Conservation (phyloP, 345 rosid species). For the Anacardium occidentale region DNA sequence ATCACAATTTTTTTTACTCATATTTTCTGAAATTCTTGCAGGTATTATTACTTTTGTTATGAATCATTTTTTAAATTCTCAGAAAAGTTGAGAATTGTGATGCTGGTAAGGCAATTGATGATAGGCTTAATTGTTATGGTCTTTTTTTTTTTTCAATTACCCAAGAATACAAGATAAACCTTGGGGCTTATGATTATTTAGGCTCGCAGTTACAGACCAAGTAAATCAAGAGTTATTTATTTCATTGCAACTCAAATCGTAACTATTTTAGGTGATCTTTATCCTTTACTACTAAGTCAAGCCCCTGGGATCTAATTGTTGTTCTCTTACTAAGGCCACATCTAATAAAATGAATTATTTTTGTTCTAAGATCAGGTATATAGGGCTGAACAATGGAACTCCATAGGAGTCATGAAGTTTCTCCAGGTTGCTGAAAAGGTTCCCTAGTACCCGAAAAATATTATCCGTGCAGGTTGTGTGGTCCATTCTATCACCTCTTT, state of each 20-base stretch:
- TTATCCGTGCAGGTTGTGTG: constrained; percentile 48
- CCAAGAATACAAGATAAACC: too few species aligned
- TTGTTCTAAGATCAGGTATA: constrained; percentile 47
- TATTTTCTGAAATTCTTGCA: neutral
- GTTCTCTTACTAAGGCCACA: neutral
- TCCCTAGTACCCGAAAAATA: constrained; percentile 37
- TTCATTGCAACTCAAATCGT: too few species aligned
- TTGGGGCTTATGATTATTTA: too few species aligned
- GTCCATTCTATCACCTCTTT: neutral
- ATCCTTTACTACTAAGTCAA: too few species aligned
- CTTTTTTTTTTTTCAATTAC: too few species aligned
- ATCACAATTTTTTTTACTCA: neutral
- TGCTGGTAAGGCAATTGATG: constrained; percentile 41
- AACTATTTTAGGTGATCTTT: too few species aligned
- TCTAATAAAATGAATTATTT: neutral
- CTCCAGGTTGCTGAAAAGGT: constrained; percentile 44
- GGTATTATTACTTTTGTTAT: neutral
- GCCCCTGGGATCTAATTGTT: neutral
- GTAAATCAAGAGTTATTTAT: too few species aligned
- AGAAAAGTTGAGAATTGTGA: too few species aligned
- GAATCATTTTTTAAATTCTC: too few species aligned
- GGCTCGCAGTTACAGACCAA: too few species aligned
- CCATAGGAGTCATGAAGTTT: constrained; percentile 64
- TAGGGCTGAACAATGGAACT: constrained; percentile 64
- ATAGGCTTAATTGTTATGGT: too few species aligned